These are phyloP conservation scores for Ramaria sp. DNA, from an alignment of 768 basidiomycete species.

Conservation along the genomic window DNA sequence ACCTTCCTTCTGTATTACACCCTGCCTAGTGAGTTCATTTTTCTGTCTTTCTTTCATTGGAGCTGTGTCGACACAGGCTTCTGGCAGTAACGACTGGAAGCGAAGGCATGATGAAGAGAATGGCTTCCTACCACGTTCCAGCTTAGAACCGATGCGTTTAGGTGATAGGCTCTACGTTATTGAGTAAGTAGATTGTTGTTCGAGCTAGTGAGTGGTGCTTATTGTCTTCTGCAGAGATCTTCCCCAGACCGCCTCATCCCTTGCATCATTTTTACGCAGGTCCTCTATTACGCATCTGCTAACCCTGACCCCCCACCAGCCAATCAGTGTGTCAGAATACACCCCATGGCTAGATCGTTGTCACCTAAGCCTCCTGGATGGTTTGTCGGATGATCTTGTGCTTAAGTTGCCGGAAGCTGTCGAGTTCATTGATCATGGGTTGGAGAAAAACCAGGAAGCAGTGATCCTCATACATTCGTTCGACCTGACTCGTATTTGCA, in stretches of 20 bases:
- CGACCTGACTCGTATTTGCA: constrained; percentile 4
- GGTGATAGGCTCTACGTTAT: constrained; percentile 2
- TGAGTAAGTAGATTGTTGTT: not conserved
- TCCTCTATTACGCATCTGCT: constrained; percentile 1
- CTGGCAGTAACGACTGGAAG: constrained; percentile 3
- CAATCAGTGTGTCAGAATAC: constrained; percentile 5
- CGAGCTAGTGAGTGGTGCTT: not conserved
- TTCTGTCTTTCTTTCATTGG: not conserved
- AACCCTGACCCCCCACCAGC: constrained; percentile 3
- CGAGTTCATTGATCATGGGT: constrained; percentile 3
- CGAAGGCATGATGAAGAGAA: constrained; percentile 4
- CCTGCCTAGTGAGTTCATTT: not conserved
- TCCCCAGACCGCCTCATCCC: not conserved
- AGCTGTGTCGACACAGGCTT: not conserved
- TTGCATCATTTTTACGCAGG: constrained; percentile 4
- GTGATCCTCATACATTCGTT: constrained; percentile 7
- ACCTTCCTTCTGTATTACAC: not conserved
- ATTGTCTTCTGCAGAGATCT: constrained; percentile 2
- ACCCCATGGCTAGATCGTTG: constrained; percentile 3
- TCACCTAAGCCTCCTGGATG: constrained; percentile 2
- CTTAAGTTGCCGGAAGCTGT: constrained; percentile 5
- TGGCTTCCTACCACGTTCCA: not conserved
- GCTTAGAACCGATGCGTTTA: constrained; percentile 2
- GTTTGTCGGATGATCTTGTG: constrained; percentile 6
- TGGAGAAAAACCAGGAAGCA: not conserved